phyloP scores from a whole-genome alignment of 192 early-diverging fungal genomes.

The Gonapodya sp. region DNA sequence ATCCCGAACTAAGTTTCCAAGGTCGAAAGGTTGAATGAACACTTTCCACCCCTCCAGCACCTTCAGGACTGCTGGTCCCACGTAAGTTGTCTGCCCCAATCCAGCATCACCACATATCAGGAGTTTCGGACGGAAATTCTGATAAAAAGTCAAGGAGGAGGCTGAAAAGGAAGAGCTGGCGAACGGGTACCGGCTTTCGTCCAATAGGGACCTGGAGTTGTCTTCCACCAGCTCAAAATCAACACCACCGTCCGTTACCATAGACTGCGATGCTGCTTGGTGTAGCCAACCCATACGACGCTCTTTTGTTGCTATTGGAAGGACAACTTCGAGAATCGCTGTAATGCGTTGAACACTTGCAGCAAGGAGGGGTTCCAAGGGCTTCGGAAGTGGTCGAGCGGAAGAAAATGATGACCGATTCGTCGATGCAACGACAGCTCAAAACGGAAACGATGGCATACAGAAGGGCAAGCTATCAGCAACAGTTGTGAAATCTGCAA shows the following conservation, averaged over 20 bases:
- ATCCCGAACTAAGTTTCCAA: slow-evolving; percentile 26
- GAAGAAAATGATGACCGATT: slow-evolving; percentile 29
- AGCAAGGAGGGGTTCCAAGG: slow-evolving; percentile 27
- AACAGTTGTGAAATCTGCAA: not conserved
- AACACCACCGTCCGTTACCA: not conserved
- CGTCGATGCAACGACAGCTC: slow-evolving; percentile 33
- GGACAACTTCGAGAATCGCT: slow-evolving; percentile 11
- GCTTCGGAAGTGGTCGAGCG: slow-evolving; percentile 31
- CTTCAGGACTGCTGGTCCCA: slow-evolving; percentile 44
- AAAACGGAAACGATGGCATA: too few relatives aligned
- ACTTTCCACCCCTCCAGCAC: slow-evolving; percentile 40
- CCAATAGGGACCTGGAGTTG: not conserved
- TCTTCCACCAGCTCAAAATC: not conserved
- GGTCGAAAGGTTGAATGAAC: slow-evolving; percentile 44
- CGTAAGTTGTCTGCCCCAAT: slow-evolving; percentile 41
- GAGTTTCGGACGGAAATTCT: slow-evolving; percentile 44
- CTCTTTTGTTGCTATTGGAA: slow-evolving; percentile 4
- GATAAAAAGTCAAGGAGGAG: slow-evolving; percentile 14
- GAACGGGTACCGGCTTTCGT: slow-evolving; percentile 4
- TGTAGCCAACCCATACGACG: not conserved
- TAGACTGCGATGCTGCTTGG: not conserved
- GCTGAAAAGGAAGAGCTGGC: not conserved
- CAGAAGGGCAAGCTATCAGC: too few relatives aligned
- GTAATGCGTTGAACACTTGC: slow-evolving; percentile 16
- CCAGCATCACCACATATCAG: slow-evolving; percentile 45